These are phyloP conservation scores for Stephania yunnanensis DNA, from an alignment of 164 flowering plant genomes.

Conservation along the genomic window DNA sequence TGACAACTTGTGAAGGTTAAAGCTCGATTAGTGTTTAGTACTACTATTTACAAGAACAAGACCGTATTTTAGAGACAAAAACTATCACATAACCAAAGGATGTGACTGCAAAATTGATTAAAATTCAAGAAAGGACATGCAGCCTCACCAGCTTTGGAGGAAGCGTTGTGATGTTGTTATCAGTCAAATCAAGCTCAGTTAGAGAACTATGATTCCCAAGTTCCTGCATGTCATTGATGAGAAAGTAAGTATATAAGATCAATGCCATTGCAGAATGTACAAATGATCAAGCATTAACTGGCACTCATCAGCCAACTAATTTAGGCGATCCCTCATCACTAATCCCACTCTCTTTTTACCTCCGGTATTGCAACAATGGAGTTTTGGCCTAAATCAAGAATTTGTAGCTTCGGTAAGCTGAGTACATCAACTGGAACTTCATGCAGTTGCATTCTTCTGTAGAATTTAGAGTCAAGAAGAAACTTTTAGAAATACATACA, in stretches of 20 bases:
- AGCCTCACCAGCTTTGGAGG: constrained; percentile 75
- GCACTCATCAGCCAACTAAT: not conserved
- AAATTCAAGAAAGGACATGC: not conserved
- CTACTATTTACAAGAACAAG: not conserved
- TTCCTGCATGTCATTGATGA: constrained; percentile 44
- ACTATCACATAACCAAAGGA: not conserved
- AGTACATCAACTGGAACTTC: constrained; percentile 63
- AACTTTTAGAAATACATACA: not conserved
- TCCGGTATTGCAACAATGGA: constrained; percentile 59
- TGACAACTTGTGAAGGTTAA: not conserved
- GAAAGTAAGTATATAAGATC: constrained; percentile 1
- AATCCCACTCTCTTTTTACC: constrained; percentile 32
- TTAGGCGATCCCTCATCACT: not conserved
- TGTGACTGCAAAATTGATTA: not conserved
- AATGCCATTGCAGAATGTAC: not conserved
- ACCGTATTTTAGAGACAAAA: not conserved
- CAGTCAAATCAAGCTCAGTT: constrained; percentile 70
- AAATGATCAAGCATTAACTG: not conserved
- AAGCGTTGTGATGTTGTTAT: constrained; percentile 68
- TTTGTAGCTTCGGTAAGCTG: constrained; percentile 47
- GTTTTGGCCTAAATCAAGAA: constrained; percentile 91
- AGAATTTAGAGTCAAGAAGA: not conserved
- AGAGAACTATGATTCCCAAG: constrained; percentile 61
- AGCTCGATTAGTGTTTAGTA: not conserved
- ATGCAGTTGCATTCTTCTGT: constrained; percentile 62